Base-by-base conservation (phyloP, 208 protist species). In the Zelonia costaricensis region DNA sequence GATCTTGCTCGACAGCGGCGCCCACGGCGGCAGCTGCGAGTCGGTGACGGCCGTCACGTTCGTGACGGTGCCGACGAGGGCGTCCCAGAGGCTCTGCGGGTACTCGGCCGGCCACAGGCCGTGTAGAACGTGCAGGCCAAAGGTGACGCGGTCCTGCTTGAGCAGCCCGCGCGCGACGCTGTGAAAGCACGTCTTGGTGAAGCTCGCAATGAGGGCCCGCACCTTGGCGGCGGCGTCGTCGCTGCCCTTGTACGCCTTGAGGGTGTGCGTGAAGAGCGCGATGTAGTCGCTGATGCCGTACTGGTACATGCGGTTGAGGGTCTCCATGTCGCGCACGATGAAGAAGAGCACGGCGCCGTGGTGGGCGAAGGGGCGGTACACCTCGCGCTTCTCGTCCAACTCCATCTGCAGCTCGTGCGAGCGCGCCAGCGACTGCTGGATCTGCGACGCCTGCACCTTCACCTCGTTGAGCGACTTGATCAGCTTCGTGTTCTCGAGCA, bases 231-330 rank as follows among this genome's bases (percentile, higher is more conserved):
- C 42, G 0, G 74, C 69, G 30, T 58, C 38, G 39, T 46, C 54
- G 45, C 25, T 53, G 27, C 71, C 79, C 46, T 87, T 63, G 75
- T 86, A 80, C n/a, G 38, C 28, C 22, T 68, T 60, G 35, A 94
- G 75, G 43, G 81, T 86, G 20, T 67, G 63, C 28, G 69, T 77
- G 76, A 96, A 97, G 18, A 95, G 78, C 16, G 18, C 46, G 25
- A 99, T 74, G 78, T 98, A 99, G 40, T 91, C 81, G 31, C 70
- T 69, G 22, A 98, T 84, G 28, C 90, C 91, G 80, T 98, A 99
- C 55, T 96, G 88, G 74, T 99, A 99, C 97, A 99, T 99, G 57
- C 84, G 80, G 76, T 98, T 98, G 25, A 99, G 62, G 25, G 71
- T 67, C 48, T 87, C 71, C 71, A 99, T 72, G 47, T 94, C 91